Evolutionary conservation across 2,329 filamentous ascomycete genomes (phyloP), one percentile per base, ranked within the genome.

Genomic region (Trichophyton simii): DNA sequence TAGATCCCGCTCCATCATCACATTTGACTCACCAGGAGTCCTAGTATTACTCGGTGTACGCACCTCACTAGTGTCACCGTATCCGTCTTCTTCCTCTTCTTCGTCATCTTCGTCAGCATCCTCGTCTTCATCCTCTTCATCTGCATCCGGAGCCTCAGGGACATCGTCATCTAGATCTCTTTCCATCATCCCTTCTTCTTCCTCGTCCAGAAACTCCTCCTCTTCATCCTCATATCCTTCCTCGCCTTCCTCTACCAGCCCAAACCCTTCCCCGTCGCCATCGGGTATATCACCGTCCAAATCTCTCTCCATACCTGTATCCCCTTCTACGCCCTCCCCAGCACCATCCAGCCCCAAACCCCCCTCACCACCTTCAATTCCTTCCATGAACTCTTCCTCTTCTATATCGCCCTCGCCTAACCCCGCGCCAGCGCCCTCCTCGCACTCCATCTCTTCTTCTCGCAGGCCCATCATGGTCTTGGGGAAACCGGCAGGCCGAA

Each of bases 391-490:
- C 18, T 67, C 74, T 31, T 72, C 73, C 67, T 84, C 85, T 0
- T 84, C 82, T 67, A 89, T 84, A 22, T 87, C 87, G 20, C 91
- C 79, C 70, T 94, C 89, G 70, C 87, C 80, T 63, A 87, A 86
- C 69, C 88, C 81, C 61, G 87, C 83, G 3, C 89, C 77, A 69
- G 88, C 85, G 63, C 91, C 88, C 73, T 99, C 94, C 71, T 92
- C 87, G 61, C 88, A 83, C 77, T 99, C 94, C 9, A 88, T 83
- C 66, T 87, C 85, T 77, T 99, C 94, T 75, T 99, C 94, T 48
- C 88, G 86, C 76, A 91, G 83, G 65, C 95, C 91, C 71, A 95
- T 87, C 63, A 96, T 83, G 0, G 92, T 96, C 79, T 97, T 99
- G 62, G 84, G 73, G 61, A 96, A 82, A 6, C 92, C 94, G 0